These are phyloP conservation scores for Ascochyta rabiei DNA, from an alignment of 2,329 filamentous ascomycete genomes.

Conservation along the genomic window DNA sequence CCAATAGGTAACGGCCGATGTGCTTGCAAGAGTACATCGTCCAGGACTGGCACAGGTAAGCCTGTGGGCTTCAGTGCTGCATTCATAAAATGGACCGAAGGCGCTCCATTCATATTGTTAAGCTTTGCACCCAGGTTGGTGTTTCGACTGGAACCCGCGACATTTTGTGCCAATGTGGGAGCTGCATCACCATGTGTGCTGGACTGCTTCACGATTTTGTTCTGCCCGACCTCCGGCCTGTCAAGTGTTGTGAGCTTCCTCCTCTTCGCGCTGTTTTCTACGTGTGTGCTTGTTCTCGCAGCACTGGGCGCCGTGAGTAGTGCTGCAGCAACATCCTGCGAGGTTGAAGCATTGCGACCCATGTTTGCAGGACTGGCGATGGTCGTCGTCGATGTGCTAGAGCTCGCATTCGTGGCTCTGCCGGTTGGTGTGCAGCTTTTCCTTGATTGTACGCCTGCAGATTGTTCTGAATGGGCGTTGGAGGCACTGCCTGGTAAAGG, in stretches of 20 bases:
- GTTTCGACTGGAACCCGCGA: not conserved
- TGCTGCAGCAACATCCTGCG: constrained; percentile 5
- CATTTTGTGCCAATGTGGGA: not conserved
- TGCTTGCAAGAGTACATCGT: not conserved
- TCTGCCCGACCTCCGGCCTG: not conserved
- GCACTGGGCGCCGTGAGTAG: not conserved
- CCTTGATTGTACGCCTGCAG: not conserved
- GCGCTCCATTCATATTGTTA: constrained; percentile 15
- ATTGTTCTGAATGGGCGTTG: not conserved
- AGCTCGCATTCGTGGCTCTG: not conserved
- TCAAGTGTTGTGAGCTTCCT: constrained; percentile 23
- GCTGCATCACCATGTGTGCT: not conserved
- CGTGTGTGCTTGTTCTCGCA: not conserved
- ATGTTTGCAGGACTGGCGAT: not conserved
- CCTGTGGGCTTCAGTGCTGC: constrained; percentile 22
- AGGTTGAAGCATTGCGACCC: not conserved
- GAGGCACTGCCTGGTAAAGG: not conserved
- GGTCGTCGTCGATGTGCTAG: not conserved
- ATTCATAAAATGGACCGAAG: constrained; percentile 32
- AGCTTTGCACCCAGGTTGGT: not conserved
- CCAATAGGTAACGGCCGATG: constrained; percentile 22
- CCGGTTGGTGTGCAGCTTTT: not conserved
- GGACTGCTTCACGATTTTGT: not conserved
- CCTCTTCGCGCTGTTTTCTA: constrained; percentile 28
- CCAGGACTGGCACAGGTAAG: constrained; percentile 4